Conservation (phyloP, 2,329 filamentous ascomycete genomes). For the Ascochyta clinopodiicola region DNA sequence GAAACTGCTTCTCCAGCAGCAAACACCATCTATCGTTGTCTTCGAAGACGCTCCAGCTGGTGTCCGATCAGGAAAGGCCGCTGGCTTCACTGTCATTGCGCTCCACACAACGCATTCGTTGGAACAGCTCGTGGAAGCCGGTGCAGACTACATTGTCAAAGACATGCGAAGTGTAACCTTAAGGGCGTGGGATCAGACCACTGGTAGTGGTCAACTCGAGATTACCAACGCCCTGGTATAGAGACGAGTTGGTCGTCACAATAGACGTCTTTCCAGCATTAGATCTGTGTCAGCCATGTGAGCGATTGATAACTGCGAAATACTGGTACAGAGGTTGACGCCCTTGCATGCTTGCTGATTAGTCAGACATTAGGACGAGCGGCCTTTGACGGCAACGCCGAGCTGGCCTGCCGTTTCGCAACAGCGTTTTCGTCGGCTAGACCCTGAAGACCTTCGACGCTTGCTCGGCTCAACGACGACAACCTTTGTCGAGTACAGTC, state of each 20-base stretch:
- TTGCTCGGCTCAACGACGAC: constrained; percentile 27
- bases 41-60: constrained; percentile 90
- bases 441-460: constrained; percentile 14
- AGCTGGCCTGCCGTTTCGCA: constrained; percentile 26
- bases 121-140: constrained; percentile 73
- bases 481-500: not conserved
- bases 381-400: constrained; percentile 21
- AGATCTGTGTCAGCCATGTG: constrained; percentile 4
- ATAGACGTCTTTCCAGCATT: constrained; percentile 7
- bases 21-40: constrained; percentile 67
- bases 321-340: not conserved
- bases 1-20: constrained; percentile 51
- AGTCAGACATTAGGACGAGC: constrained; percentile 25
- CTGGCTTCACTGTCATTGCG: constrained; percentile 84
- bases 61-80: constrained; percentile 81
- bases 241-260: constrained; percentile 13
- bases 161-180: constrained; percentile 78
- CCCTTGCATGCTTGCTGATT: constrained; percentile 13
- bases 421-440: constrained; percentile 24
- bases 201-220: constrained; percentile 70
- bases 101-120: constrained; percentile 82
- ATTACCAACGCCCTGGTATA: constrained; percentile 65
- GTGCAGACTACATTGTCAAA: constrained; percentile 86
- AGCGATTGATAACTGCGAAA: not conserved
- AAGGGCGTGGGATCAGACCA: constrained; percentile 59